Conservation (phyloP, 2,329 filamentous ascomycete genomes). For the Cercospora nicotianae region DNA sequence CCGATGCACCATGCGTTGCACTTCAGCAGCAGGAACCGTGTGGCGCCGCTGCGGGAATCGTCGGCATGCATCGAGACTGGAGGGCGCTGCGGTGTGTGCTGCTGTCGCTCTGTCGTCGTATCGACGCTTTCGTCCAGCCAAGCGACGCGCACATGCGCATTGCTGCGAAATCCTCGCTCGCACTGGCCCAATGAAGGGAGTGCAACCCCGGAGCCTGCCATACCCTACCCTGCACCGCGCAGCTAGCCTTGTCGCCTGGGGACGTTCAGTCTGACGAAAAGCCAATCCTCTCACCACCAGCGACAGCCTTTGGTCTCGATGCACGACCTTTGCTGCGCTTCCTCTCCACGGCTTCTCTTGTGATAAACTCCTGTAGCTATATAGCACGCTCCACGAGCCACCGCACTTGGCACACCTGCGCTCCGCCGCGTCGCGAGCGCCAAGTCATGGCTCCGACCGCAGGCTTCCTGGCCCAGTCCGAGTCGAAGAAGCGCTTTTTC, state of each 20-base stretch:
- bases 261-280: background rate
- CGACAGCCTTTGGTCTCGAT: background rate
- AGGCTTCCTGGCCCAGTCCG: constrained; percentile 41
- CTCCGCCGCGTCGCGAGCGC: background rate
- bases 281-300: background rate
- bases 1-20: background rate
- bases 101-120: background rate
- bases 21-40: background rate
- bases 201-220: background rate
- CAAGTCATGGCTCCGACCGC: constrained; percentile 23
- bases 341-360: background rate
- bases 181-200: background rate
- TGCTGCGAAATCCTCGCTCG: background rate
- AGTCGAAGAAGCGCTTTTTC: constrained; percentile 45
- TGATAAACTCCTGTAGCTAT: background rate
- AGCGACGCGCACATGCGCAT: background rate
- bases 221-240: background rate
- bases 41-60: background rate
- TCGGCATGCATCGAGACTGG: background rate
- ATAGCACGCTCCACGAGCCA: background rate
- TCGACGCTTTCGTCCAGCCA: background rate
- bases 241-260: background rate
- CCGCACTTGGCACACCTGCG: background rate
- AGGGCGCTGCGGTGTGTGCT: background rate
- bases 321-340: background rate